phyloP scores from a whole-genome alignment of 2,329 filamentous ascomycete genomes.

The Teratosphaeria epicoccoides region DNA sequence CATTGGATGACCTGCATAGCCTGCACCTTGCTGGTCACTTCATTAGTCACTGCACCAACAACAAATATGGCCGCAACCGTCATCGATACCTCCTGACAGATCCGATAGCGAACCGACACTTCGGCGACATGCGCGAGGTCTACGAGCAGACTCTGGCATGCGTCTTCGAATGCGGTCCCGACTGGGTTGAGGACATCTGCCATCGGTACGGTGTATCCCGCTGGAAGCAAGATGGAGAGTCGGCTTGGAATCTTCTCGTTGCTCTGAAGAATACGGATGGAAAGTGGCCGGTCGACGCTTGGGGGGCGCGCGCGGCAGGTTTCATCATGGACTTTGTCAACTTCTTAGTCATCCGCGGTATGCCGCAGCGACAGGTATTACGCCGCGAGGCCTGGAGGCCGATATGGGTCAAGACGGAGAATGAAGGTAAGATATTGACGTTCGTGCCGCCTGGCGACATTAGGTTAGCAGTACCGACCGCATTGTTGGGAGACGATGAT shows the following conservation, averaged over 20 bases:
- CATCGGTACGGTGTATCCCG: slow-evolving; percentile 22
- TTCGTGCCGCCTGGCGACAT: slow-evolving; percentile 20
- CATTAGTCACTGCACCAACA: slow-evolving; percentile 24
- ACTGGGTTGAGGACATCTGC: slow-evolving; percentile 30
- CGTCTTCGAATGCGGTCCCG: slow-evolving; percentile 29
- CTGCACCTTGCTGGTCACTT: slow-evolving; percentile 25
- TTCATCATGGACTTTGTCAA: slow-evolving; percentile 28
- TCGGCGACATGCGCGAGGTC: slow-evolving; percentile 30
- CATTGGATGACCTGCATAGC: slow-evolving; percentile 12
- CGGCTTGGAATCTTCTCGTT: slow-evolving; percentile 23
- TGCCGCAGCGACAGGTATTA: slow-evolving; percentile 22
- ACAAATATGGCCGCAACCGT: slow-evolving; percentile 22
- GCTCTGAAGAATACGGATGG: slow-evolving; percentile 28
- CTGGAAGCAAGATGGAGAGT: slow-evolving; percentile 22
- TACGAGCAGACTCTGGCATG: slow-evolving; percentile 34
- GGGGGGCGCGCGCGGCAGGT: slow-evolving; percentile 19
- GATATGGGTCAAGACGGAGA: slow-evolving; percentile 14
- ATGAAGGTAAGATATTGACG: slow-evolving; percentile 20
- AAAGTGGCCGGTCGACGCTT: slow-evolving; percentile 20
- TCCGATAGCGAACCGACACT: slow-evolving; percentile 23
- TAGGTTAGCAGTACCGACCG: slow-evolving; percentile 19
- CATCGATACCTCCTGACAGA: slow-evolving; percentile 24
- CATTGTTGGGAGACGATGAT: slow-evolving; percentile 18
- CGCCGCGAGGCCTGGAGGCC: slow-evolving; percentile 21
- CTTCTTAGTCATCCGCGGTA: slow-evolving; percentile 24